Conservation (phyloP, 257 asterid species). For the Salvia hispanica region DNA sequence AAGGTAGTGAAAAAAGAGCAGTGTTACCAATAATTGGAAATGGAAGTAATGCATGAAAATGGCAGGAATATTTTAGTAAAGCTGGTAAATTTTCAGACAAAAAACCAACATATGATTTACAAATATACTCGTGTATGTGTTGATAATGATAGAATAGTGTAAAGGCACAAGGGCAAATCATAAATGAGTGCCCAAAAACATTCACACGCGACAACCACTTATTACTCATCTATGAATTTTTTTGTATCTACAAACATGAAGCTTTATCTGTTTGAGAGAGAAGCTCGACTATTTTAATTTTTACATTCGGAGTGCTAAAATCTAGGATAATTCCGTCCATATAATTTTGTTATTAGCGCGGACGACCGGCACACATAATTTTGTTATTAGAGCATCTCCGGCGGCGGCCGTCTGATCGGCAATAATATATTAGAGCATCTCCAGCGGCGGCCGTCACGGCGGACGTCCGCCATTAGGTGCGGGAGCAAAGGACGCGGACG, state of each 20-base stretch:
- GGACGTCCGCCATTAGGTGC: no score
- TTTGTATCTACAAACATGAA: neutral
- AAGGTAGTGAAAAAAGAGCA: neutral
- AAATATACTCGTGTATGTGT: neutral
- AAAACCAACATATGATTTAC: neutral
- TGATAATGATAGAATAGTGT: slow-evolving; percentile 6
- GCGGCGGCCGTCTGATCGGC: no score
- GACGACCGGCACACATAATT: no score
- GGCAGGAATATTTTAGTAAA: slow-evolving; percentile 26
- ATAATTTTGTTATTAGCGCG: no score
- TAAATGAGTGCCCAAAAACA: slow-evolving; percentile 33
- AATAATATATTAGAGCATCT: no score
- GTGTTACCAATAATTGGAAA: slow-evolving; percentile 24
- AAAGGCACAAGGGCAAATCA: slow-evolving; percentile 17
- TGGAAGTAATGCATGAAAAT: slow-evolving; percentile 29
- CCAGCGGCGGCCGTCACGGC: no score
- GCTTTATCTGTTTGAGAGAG: no score
- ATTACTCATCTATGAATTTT: slow-evolving; percentile 35
- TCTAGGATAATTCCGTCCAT: no score
- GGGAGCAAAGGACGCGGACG: no score
- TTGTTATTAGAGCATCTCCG: no score
- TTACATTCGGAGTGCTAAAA: no score
- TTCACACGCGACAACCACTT: slow-evolving; percentile 58
- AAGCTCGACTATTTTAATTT: no score
- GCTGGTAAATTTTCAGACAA: slow-evolving; percentile 23